Percentiles rank a stretch among this genome's conserved stretches.
Evolutionary conservation across 2,329 filamentous ascomycete genomes (phyloP).

Genomic region (Stachybotrys echinatus): DNA sequence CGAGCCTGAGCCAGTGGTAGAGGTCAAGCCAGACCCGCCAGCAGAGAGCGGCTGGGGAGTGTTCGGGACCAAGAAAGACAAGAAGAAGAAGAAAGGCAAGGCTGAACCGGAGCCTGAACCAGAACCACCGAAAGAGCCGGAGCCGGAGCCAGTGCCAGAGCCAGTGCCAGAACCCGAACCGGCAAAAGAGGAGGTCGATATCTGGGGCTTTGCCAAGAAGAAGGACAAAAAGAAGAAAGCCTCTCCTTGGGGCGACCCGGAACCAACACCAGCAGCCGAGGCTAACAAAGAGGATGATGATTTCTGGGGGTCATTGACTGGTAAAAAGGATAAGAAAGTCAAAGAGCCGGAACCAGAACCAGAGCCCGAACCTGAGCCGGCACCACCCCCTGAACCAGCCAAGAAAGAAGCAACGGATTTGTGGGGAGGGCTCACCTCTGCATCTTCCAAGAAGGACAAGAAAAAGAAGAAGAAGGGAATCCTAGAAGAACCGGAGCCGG

Average conservation of each 20-base stretch:
- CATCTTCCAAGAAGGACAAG: conserved; percentile 3
- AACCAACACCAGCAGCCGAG: conserved; percentile 1
- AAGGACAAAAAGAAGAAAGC: conserved; percentile 2
- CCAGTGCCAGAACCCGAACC: conserved; percentile 4
- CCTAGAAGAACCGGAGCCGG: conserved; percentile 8
- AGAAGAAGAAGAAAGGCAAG: conserved; percentile 18
- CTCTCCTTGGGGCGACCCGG: neutral
- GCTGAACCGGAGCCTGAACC: conserved; percentile 12
- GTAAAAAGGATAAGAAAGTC: conserved; percentile 7
- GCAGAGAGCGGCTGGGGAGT: conserved; percentile 19
- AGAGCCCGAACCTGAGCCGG: conserved; percentile 7
- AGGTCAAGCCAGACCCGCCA: conserved; percentile 4
- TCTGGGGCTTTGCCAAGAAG: conserved; percentile 6
- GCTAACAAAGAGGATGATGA: conserved; percentile 14
- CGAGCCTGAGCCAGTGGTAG: conserved; percentile 6
- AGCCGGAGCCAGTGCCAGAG: conserved; percentile 6
- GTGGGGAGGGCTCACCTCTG: conserved; percentile 10
- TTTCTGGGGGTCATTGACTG: conserved; percentile 12
- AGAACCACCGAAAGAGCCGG: conserved; percentile 18
- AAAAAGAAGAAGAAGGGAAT: conserved; percentile 7
- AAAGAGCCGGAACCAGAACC: conserved; percentile 12
- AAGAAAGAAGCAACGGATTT: conserved; percentile 13
- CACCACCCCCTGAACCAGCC: conserved; percentile 5
- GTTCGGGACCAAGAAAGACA: conserved; percentile 23
- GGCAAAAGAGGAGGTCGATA: conserved; percentile 5